Percentiles rank a stretch among this genome's conserved stretches.
phyloP scores from a whole-genome alignment of 148 eudicot species.

The Polygonum aviculare region DNA sequence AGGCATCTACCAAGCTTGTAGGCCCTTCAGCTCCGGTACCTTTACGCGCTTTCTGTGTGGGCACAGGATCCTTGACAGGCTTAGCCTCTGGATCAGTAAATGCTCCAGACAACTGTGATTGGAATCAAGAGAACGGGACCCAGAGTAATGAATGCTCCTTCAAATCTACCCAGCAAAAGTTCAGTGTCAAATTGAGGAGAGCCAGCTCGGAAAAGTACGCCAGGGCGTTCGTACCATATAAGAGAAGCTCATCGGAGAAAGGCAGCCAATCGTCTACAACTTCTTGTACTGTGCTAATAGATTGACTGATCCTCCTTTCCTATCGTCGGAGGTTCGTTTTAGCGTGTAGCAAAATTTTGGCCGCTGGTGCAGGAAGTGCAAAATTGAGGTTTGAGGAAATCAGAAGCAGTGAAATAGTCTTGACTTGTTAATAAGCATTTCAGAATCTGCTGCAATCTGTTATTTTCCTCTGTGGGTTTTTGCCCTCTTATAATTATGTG shows the following conservation, averaged over 20 bases:
- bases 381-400: constrained; percentile 2
- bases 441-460: not conserved
- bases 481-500: not conserved
- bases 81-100: constrained; percentile 28
- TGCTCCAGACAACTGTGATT: constrained; percentile 17
- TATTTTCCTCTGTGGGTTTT: not conserved
- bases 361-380: not conserved
- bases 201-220: constrained; percentile 10
- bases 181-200: constrained; percentile 15
- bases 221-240: constrained; percentile 80
- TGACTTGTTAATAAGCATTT: not conserved
- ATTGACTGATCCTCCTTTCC: not conserved
- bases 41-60: constrained; percentile 32
- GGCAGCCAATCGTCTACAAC: constrained; percentile 23
- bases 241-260: constrained; percentile 44
- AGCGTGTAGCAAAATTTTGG: constrained; percentile 2
- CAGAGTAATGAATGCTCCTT: constrained; percentile 15
- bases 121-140: constrained; percentile 25
- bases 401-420: not conserved
- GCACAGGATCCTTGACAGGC: constrained; percentile 33
- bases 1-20: constrained; percentile 20
- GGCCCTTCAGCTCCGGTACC: constrained; percentile 23
- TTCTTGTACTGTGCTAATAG: constrained; percentile 53
- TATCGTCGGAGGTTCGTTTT: not conserved
- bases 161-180: not conserved